phyloP scores from a whole-genome alignment of 495 filamentous ascomycete genomes.

The Xylaria bambusicola region DNA sequence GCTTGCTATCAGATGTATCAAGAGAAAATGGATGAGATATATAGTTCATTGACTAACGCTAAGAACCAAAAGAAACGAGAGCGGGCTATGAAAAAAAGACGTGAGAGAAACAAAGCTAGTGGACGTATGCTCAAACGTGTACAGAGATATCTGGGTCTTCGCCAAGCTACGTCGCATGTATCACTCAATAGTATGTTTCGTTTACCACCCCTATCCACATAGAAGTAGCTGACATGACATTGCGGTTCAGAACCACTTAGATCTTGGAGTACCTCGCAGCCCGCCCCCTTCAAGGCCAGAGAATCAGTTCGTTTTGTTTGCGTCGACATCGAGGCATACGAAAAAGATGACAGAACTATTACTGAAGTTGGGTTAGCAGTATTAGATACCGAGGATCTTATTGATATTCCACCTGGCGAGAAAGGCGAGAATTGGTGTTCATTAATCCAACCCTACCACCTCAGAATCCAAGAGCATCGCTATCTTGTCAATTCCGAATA shows the following conservation, averaged over 20 bases:
- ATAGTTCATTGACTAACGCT: slow-evolving; percentile 34
- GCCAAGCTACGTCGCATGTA: slow-evolving; percentile 29
- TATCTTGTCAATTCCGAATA: slow-evolving; percentile 64
- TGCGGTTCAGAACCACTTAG: no score
- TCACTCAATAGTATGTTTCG: slow-evolving; percentile 1
- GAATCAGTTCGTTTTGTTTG: slow-evolving; percentile 66
- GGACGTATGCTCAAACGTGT: slow-evolving; percentile 56
- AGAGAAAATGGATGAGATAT: slow-evolving; percentile 26
- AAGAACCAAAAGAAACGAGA: slow-evolving; percentile 44
- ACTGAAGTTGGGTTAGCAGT: slow-evolving; percentile 86
- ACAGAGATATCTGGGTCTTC: slow-evolving; percentile 71
- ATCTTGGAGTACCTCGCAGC: slow-evolving; percentile 23
- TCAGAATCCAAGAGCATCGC: slow-evolving; percentile 70
- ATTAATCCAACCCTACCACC: slow-evolving; percentile 68
- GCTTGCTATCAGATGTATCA: slow-evolving; percentile 18
- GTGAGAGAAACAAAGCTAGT: slow-evolving; percentile 49
- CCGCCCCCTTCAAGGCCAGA: slow-evolving; percentile 47
- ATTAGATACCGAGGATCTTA: slow-evolving; percentile 68
- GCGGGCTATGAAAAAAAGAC: slow-evolving; percentile 32
- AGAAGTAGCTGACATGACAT: no score
- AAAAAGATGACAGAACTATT: slow-evolving; percentile 59
- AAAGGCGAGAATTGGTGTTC: slow-evolving; percentile 63
- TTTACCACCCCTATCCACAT: neutral
- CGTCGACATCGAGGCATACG: slow-evolving; percentile 82
- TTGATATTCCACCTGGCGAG: slow-evolving; percentile 58